Evolutionary conservation across 441 rosid genomes (phyloP), one percentile per base, ranked within the genome.

Genomic region (Metrosideros polymorpha): DNA sequence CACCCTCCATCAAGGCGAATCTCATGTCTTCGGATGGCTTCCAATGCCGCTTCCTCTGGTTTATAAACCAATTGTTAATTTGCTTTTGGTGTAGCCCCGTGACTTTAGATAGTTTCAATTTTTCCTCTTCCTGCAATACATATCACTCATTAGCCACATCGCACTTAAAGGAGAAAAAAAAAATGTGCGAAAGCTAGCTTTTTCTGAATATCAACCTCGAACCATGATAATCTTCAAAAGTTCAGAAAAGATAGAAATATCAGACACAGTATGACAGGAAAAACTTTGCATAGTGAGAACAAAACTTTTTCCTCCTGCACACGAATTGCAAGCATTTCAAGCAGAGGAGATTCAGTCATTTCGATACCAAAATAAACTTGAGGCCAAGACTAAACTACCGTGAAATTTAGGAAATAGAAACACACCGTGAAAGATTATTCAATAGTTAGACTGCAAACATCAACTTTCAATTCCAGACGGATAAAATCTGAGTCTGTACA

Each of bases 41-140:
- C 96, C 95, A 94, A 84, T 94, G 95, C 82, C 96, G 85, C 91
- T 94, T 94, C 85, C 96, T 88, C 89, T 94, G 95, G 91, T 94
- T 93, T 71, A 94, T 93, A 54, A 94, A 94, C 96, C 96, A 94
- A 76, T 94, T 94, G 90, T 87, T 94, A 49, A 94, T 94, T 87
- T 94, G 95, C 90, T 92, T 94, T 84, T 88, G 95, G 90, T 90
- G 92, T 54, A 94, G 87, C 42, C 95, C 94, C 0, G 94, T 91
- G 15, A 66, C 87, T 82, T 90, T 91, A 42, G 94, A 89, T 25
- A 94, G 89, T 87, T 87, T 90, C 87, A 87, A 39, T 47, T 94
- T 94, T 55, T 94, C 96, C 42, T 91, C 95, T 86, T 92, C 96
- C 96, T 94, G 92, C 30, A 86, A 47, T 29, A 54, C n/a, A 47